phyloP scores from a whole-genome alignment of 371 early-diverging fungal genomes.

The Encephalitozoon romaleae region DNA sequence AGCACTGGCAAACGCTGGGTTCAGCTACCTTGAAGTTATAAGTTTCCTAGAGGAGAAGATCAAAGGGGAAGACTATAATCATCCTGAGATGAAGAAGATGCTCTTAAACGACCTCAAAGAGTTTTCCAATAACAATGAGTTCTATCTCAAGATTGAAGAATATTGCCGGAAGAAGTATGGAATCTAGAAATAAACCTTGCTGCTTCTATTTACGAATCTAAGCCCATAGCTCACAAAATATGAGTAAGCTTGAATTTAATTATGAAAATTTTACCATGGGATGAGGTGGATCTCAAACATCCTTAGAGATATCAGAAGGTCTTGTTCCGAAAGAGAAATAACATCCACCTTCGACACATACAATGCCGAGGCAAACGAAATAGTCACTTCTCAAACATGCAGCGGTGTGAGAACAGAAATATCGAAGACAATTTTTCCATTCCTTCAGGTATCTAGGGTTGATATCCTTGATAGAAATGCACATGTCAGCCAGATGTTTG shows the following conservation, averaged over 20 bases:
- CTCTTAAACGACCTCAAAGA: slow-evolving; percentile 5
- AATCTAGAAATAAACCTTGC: slow-evolving; percentile 5
- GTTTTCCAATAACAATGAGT: neutral
- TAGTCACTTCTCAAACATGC: neutral
- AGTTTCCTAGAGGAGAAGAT: slow-evolving; percentile 29
- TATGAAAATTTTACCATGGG: neutral
- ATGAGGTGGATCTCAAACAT: neutral
- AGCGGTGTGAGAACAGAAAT: slow-evolving; percentile 35
- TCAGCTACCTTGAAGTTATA: slow-evolving; percentile 8
- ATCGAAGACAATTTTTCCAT: slow-evolving; percentile 24
- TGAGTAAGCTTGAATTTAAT: neutral
- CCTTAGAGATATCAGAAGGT: neutral
- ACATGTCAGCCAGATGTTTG: slow-evolving; percentile 13
- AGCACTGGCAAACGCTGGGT: neutral
- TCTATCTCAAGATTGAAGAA: neutral
- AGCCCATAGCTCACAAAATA: neutral
- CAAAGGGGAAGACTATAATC: neutral
- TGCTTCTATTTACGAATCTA: neutral
- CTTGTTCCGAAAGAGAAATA: neutral
- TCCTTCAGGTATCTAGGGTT: slow-evolving; percentile 26
- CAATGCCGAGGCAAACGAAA: slow-evolving; percentile 10
- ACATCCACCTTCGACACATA: slow-evolving; percentile 28
- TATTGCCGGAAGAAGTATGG: slow-evolving; percentile 7
- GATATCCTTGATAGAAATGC: neutral
- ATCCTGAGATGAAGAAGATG: slow-evolving; percentile 16